Conservation (phyloP, 768 basidiomycete species). For the Fistulinella prunicolor region DNA sequence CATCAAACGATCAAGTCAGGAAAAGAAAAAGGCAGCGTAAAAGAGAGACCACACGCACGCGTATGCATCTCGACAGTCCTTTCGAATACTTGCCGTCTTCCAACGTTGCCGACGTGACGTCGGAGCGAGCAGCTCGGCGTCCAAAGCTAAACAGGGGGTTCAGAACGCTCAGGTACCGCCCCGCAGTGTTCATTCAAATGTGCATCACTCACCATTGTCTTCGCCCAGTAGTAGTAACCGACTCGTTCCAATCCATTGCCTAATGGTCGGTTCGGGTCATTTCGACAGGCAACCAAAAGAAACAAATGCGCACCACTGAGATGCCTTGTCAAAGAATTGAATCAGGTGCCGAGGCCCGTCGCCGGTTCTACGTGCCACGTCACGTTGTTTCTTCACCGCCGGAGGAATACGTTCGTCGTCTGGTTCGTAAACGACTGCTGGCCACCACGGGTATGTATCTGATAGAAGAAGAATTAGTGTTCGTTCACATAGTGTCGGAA, state of each 20-base stretch:
- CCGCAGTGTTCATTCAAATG: no score
- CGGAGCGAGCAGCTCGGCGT: conserved; percentile 56
- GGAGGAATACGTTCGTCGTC: conserved; percentile 57
- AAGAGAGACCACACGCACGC: conserved; percentile 40
- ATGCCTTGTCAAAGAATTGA: conserved; percentile 72
- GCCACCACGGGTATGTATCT: conserved; percentile 87
- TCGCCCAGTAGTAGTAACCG: conserved; percentile 69
- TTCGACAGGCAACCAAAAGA: not conserved
- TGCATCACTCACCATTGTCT: conserved; percentile 44
- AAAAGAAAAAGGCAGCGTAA: not conserved
- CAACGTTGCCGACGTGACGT: conserved; percentile 56
- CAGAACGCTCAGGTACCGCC: not conserved
- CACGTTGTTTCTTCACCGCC: conserved; percentile 29
- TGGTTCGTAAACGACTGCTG: conserved; percentile 70
- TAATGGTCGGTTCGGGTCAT: no score
- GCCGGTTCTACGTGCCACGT: conserved; percentile 33
- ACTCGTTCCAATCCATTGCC: conserved; percentile 60
- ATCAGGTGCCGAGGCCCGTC: conserved; percentile 57
- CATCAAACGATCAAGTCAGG: not conserved
- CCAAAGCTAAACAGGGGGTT: conserved; percentile 47
- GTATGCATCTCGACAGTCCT: conserved; percentile 61
- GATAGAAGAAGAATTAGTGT: conserved; percentile 1
- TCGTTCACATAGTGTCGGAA: no score
- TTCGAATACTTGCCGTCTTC: conserved; percentile 49
- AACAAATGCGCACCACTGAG: conserved; percentile 51